These are phyloP conservation scores for Ascomycota sp. DNA, from an alignment of 2,329 filamentous ascomycete species.

Conservation along the genomic window DNA sequence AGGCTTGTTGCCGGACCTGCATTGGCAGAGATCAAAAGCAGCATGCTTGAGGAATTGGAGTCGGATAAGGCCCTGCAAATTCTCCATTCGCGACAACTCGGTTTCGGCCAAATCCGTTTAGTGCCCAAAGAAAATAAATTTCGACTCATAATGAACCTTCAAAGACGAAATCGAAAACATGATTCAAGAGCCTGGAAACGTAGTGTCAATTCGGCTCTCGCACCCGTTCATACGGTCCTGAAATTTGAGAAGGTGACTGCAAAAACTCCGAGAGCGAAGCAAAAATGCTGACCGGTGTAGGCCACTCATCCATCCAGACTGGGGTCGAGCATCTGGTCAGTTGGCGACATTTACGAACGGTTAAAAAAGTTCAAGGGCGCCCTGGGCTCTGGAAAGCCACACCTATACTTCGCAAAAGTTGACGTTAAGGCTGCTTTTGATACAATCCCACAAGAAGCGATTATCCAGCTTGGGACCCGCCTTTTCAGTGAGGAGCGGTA, in stretches of 20 bases:
- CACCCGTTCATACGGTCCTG: conserved; percentile 56
- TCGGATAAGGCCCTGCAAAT: conserved; percentile 32
- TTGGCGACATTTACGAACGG: conserved; percentile 57
- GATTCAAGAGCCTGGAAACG: conserved; percentile 42
- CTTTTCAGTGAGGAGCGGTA: conserved; percentile 42
- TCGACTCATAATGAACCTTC: conserved; percentile 74
- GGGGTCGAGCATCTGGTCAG: conserved; percentile 65
- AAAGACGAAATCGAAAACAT: conserved; percentile 33
- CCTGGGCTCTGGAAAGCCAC: conserved; percentile 15
- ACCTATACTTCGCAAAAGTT: conserved; percentile 74
- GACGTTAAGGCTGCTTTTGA: conserved; percentile 90
- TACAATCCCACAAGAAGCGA: conserved; percentile 65
- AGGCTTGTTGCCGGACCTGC: conserved; percentile 53
- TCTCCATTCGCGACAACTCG: conserved; percentile 42
- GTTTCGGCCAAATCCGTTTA: conserved; percentile 60
- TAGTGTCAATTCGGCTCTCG: conserved; percentile 31
- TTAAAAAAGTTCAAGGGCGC: conserved; percentile 47
- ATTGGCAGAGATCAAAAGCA: conserved; percentile 41
- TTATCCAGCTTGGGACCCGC: conserved; percentile 44
- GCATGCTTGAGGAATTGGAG: conserved; percentile 63
- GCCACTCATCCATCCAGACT: conserved; percentile 34
- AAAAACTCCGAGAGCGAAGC: not conserved
- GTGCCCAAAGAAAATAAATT: conserved; percentile 62
- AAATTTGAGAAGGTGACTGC: conserved; percentile 51
- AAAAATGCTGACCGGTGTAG: conserved; percentile 5